These are phyloP conservation scores for Russula brevipes DNA, from an alignment of 768 basidiomycete species.

Conservation along the genomic window DNA sequence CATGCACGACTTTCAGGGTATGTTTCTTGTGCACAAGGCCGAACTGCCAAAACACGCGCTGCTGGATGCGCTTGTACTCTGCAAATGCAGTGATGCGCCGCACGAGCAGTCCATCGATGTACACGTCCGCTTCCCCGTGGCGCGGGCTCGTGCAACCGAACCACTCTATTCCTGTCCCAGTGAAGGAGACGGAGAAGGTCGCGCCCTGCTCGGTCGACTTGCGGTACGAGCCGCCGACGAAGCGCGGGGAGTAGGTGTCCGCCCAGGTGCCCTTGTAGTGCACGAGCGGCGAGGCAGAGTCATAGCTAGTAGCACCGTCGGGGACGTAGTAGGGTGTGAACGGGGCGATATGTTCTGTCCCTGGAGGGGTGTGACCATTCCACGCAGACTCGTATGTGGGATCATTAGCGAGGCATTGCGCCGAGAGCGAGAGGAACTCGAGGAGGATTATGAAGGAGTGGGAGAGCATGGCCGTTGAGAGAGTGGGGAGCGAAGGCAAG, in stretches of 20 bases:
- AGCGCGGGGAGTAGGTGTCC: constrained; percentile 47
- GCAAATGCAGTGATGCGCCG: constrained; percentile 45
- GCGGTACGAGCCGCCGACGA: constrained; percentile 46
- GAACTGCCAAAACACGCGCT: constrained; percentile 60
- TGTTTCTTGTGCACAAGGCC: constrained; percentile 50
- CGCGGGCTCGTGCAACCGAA: constrained; percentile 55
- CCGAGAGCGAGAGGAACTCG: background rate
- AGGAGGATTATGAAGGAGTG: background rate
- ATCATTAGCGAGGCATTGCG: background rate
- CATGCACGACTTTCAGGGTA: constrained; percentile 58
- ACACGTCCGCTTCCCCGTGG: constrained; percentile 54
- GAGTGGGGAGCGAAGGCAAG: too few relatives aligned
- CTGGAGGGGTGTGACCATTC: constrained; percentile 59
- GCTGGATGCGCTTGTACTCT: constrained; percentile 41
- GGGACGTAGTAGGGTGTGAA: constrained; percentile 75
- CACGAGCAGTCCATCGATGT: constrained; percentile 49
- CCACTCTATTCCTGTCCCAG: constrained; percentile 75
- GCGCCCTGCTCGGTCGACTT: constrained; percentile 48
- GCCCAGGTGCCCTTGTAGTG: constrained; percentile 58
- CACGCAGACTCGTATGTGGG: constrained; percentile 46
- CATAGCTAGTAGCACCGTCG: constrained; percentile 63
- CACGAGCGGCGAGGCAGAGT: constrained; percentile 63
- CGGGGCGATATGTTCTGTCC: constrained; percentile 38
- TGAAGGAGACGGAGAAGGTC: constrained; percentile 52
- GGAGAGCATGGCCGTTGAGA: background rate